Conservation (phyloP, 1,139 yeast genomes). For the Yamadazyma sp. region DNA sequence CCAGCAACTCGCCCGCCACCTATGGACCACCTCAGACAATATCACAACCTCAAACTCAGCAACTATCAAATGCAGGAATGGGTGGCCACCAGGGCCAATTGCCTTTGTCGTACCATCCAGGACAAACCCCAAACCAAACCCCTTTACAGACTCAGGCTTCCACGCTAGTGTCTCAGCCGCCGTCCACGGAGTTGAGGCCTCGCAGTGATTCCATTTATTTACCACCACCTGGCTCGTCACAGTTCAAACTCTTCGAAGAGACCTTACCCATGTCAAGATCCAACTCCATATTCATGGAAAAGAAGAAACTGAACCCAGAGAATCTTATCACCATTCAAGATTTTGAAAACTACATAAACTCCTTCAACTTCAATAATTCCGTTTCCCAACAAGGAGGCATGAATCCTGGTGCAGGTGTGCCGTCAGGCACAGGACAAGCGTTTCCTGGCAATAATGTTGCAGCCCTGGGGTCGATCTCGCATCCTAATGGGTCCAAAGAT, state of each 20-base stretch:
- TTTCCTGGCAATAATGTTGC: background rate
- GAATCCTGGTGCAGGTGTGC: background rate
- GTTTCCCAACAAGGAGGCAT: slow-evolving; percentile 1
- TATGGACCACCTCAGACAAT: background rate
- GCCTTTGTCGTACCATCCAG: background rate
- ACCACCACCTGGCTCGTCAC: slow-evolving; percentile 25
- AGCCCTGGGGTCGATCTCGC: background rate
- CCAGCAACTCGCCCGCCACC: background rate
- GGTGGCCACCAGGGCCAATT: background rate
- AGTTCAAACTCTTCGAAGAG: slow-evolving; percentile 12
- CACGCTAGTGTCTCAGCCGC: slow-evolving; percentile 1
- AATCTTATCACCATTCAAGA: slow-evolving; percentile 37
- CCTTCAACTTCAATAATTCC: slow-evolving; percentile 5
- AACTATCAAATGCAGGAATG: background rate
- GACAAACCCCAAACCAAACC: background rate
- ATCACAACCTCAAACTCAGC: background rate
- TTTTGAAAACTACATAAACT: slow-evolving; percentile 33
- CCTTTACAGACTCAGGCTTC: background rate
- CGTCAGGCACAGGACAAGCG: background rate
- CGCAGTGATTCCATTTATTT: slow-evolving; percentile 33
- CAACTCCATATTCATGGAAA: slow-evolving; percentile 45
- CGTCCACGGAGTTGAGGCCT: slow-evolving; percentile 18
- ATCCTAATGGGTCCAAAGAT: slow-evolving; percentile 26
- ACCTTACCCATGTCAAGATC: slow-evolving; percentile 27
- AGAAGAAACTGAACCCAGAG: slow-evolving; percentile 13